Base-by-base conservation (phyloP, 345 rosid species). In the Gossypium sturtianum region DNA sequence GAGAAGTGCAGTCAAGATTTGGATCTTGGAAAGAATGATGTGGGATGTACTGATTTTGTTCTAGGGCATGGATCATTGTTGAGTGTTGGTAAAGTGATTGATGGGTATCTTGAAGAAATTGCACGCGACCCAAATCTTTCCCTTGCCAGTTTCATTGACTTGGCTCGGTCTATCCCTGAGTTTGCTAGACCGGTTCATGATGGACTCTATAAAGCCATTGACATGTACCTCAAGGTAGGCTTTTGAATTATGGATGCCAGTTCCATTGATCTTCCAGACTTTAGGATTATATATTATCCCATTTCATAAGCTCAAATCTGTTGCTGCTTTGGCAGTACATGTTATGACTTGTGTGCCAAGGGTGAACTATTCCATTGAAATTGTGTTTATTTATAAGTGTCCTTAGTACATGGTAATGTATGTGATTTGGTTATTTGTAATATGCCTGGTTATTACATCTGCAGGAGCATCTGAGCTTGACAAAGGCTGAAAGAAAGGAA, bases 121-220 rank as follows among this genome's bases (percentile, higher is more conserved):
- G 89, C 93, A 1, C 66, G 23, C 11, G 90, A 87, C 70, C 82
- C 84, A 1, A 81, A 78, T 74, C 87, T 94, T 34, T 62, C 82
- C 6, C 76, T 87, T 17, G 62, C 82, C 62, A 84, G 87, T 76
- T 92, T 94, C 71, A 54, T 86, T 0, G 87, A 88, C 66, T 62
- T 94, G 43, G 80, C 93, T 9, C 84, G 44, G 75, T 84, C 83
- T 0, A 80, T 94, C 74, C 95, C 97, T 0, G 91, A 91, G 64
- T 75, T 90, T 44, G 91, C 87, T n/a, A 87, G 98, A 72, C 89
- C 88, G 19, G 74, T 83, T 72, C 92, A 94, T 66, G 97, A 94
- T 61, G 88, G 87, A 49, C 78, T 94, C 12, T 94, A 94, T 86
- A 89, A 86, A 75, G 97, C 98, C 75, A 86, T 94, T 62, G 97